These are phyloP conservation scores for Pichia nakasei DNA, from an alignment of 805 yeast genomes.

Conservation along the genomic window DNA sequence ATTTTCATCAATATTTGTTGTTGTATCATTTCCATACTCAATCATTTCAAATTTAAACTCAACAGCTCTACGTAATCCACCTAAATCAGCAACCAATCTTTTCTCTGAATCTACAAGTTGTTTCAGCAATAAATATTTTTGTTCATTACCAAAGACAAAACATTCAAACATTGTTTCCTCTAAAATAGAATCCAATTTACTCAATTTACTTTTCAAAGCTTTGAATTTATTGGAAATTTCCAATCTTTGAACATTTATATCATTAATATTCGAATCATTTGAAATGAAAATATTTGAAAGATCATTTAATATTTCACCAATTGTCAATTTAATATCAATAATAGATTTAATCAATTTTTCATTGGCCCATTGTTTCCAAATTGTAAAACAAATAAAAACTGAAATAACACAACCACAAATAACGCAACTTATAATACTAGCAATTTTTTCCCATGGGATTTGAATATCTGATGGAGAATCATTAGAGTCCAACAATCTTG, in stretches of 20 bases:
- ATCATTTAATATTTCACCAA: slow-evolving; percentile 40
- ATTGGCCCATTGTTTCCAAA: slow-evolving; percentile 32
- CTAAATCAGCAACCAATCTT: slow-evolving; percentile 46
- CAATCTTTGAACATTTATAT: neutral
- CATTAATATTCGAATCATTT: slow-evolving; percentile 27
- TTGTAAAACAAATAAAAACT: slow-evolving; percentile 47
- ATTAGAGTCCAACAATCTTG: slow-evolving; percentile 46
- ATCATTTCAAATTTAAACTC: slow-evolving; percentile 57
- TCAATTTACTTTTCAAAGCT: slow-evolving; percentile 33
- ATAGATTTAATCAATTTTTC: slow-evolving; percentile 1
- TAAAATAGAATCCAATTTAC: slow-evolving; percentile 31
- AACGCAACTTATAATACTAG: slow-evolving; percentile 50
- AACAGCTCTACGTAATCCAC: slow-evolving; percentile 60
- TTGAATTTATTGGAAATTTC: slow-evolving; percentile 24
- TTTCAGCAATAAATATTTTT: slow-evolving; percentile 38
- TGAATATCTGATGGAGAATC: slow-evolving; percentile 23
- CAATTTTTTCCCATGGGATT: slow-evolving; percentile 47
- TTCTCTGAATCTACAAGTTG: slow-evolving; percentile 44
- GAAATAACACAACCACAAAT: slow-evolving; percentile 52
- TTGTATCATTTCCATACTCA: no score
- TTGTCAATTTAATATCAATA: slow-evolving; percentile 28
- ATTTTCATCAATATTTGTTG: no score
- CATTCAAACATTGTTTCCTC: slow-evolving; percentile 61
- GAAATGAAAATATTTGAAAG: slow-evolving; percentile 34
- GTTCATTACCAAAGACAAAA: slow-evolving; percentile 42